A percentile compares a stretch with the other conserved stretches of the same genome.
Conservation (phyloP, 1,284 basidiomycete species). For the Meripilus lineatus region DNA sequence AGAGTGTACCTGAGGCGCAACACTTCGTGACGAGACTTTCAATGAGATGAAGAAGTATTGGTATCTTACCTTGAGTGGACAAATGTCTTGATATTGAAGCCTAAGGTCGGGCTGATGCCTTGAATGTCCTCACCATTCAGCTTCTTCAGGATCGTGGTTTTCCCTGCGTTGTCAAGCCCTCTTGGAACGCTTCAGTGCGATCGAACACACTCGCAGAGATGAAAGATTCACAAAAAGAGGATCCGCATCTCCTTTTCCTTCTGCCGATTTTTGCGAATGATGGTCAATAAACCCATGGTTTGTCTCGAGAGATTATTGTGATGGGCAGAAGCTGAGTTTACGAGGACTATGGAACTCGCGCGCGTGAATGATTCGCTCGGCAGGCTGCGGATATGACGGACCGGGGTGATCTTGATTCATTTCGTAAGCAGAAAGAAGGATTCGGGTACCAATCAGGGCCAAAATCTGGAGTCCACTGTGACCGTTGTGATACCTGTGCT, state of each 20-base stretch:
- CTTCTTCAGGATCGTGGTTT: constrained; percentile 96
- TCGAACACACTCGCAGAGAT: background rate
- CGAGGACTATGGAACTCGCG: too few relatives aligned
- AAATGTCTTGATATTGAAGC: constrained; percentile 99
- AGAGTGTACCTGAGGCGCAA: constrained; percentile 90
- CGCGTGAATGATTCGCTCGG: too few relatives aligned
- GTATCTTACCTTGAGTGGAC: constrained; percentile 75
- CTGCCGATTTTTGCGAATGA: constrained; percentile 93
- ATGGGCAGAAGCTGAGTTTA: too few relatives aligned
- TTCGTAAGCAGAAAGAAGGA: too few relatives aligned
- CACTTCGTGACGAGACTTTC: constrained; percentile 1
- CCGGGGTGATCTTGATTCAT: too few relatives aligned
- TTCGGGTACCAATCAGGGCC: too few relatives aligned
- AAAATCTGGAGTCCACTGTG: too few relatives aligned
- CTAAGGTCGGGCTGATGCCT: constrained; percentile 88
- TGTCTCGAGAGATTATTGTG: too few relatives aligned
- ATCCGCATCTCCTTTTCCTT: constrained; percentile 96
- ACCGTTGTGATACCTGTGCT: too few relatives aligned
- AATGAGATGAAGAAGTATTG: background rate
- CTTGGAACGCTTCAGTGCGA: constrained; percentile 35
- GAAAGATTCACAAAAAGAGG: constrained; percentile 76
- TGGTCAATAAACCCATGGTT: constrained; percentile 86
- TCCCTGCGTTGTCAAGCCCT: constrained; percentile 98
- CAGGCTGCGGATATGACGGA: too few relatives aligned
- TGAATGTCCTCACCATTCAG: constrained; percentile 88